phyloP scores from a whole-genome alignment of 257 asterid species.

The Forsythia suspensa region DNA sequence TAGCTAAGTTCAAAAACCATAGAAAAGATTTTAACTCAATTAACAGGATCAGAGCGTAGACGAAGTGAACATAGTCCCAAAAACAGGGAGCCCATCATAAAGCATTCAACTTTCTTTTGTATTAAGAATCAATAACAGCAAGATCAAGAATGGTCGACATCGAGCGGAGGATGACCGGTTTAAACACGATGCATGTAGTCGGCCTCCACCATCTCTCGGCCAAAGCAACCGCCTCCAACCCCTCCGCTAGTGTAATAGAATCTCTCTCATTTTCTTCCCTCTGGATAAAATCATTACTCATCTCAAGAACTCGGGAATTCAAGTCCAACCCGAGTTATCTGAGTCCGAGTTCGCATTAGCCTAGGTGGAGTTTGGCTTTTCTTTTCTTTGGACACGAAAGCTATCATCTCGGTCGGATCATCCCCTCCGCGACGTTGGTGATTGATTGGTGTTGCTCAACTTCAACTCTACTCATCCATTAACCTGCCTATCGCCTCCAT shows the following conservation, averaged over 20 bases:
- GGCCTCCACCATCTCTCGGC: slow-evolving; percentile 97
- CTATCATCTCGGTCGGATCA: slow-evolving; percentile 75
- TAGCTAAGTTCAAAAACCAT: neutral
- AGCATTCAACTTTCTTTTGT: no score
- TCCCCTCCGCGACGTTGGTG: slow-evolving; percentile 85
- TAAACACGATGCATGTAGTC: slow-evolving; percentile 80
- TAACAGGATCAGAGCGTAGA: no score
- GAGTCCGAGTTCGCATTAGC: slow-evolving; percentile 82
- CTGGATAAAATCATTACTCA: slow-evolving; percentile 74
- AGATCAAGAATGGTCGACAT: slow-evolving; percentile 75
- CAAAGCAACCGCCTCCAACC: slow-evolving; percentile 75
- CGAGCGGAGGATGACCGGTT: slow-evolving; percentile 87
- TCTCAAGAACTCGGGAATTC: slow-evolving; percentile 53
- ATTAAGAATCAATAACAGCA: no score
- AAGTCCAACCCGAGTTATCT: slow-evolving; percentile 63
- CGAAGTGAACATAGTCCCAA: no score
- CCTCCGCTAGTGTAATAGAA: slow-evolving; percentile 84
- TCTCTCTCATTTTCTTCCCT: slow-evolving; percentile 72
- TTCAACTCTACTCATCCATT: slow-evolving; percentile 75
- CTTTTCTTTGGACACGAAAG: slow-evolving; percentile 86
- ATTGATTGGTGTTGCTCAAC: slow-evolving; percentile 91
- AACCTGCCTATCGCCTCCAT: slow-evolving; percentile 84
- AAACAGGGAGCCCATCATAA: no score
- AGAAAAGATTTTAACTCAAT: no score
- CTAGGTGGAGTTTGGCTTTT: slow-evolving; percentile 86